phyloP scores from a whole-genome alignment of 192 early-diverging fungal genomes.

The Diversispora eburnea region DNA sequence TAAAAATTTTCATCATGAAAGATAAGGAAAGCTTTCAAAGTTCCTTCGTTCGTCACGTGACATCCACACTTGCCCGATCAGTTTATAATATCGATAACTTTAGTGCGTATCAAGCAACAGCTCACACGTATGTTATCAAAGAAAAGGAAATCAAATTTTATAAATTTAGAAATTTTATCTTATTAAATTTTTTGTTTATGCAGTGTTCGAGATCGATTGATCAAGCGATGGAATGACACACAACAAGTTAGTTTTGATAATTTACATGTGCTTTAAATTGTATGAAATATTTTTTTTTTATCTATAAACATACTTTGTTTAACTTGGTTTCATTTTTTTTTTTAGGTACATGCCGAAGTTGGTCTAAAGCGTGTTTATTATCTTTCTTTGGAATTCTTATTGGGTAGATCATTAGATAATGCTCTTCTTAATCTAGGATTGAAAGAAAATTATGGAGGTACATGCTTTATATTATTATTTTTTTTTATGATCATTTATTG shows the following conservation, averaged over 20 bases:
- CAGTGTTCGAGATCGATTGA: conserved; percentile 86
- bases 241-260: conserved; percentile 56
- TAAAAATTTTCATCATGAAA: conserved; percentile 22
- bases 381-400: conserved; percentile 94
- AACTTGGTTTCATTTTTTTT: not conserved
- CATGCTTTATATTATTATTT: conserved; percentile 23
- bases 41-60: conserved; percentile 86
- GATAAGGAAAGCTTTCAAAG: conserved; percentile 73
- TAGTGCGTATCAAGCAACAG: conserved; percentile 88
- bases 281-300: not conserved
- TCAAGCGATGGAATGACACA: conserved; percentile 92
- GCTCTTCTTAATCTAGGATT: conserved; percentile 84
- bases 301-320: not conserved
- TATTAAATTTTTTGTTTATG: not conserved
- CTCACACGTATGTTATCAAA: conserved; percentile 63
- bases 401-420: conserved; percentile 97
- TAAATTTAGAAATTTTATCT: too few species aligned
- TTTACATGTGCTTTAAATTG: too few species aligned
- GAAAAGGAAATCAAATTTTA: too few species aligned
- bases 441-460: conserved; percentile 73
- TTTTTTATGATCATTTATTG: not conserved
- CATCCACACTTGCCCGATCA: conserved; percentile 85
- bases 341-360: conserved; percentile 59
- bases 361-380: conserved; percentile 97
- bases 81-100: conserved; percentile 90